A percentile compares a stretch with the other conserved stretches of the same genome.
Evolutionary conservation across 1,284 basidiomycete species (phyloP).

Genomic region (Cutaneotrichosporon sp.): DNA sequence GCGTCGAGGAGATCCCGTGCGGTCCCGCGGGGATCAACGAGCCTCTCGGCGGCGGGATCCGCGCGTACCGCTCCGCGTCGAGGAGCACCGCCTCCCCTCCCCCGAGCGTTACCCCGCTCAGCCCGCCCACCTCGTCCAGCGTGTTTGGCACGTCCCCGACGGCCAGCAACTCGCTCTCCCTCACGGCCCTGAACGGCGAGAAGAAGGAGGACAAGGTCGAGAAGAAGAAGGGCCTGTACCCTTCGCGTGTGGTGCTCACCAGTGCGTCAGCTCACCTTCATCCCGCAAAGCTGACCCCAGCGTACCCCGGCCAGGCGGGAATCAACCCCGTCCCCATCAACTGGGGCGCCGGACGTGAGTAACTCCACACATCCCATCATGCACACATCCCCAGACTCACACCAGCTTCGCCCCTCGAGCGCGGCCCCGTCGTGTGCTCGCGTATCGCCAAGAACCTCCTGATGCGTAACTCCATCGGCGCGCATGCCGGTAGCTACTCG

Average conservation of each 20-base stretch:
- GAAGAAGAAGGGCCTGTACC: slow-evolving; percentile 39
- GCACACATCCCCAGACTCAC: neutral
- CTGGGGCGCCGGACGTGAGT: slow-evolving; percentile 71
- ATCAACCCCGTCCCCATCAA: slow-evolving; percentile 73
- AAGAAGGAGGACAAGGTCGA: slow-evolving; percentile 14
- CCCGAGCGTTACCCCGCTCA: neutral
- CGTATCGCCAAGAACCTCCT: slow-evolving; percentile 83
- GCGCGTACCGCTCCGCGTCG: slow-evolving; percentile 19
- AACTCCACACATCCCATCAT: neutral
- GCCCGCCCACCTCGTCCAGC: neutral
- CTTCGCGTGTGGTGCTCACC: slow-evolving; percentile 42
- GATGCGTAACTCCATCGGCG: slow-evolving; percentile 88
- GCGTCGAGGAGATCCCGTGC: slow-evolving; percentile 22
- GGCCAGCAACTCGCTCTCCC: slow-evolving; percentile 10
- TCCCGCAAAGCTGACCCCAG: slow-evolving; percentile 54
- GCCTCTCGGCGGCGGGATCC: slow-evolving; percentile 15
- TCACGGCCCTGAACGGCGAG: slow-evolving; percentile 17
- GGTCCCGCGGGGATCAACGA: slow-evolving; percentile 16
- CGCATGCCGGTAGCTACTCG: slow-evolving; percentile 90
- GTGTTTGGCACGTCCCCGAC: slow-evolving; percentile 12
- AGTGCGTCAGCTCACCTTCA: slow-evolving; percentile 26
- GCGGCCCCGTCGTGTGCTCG: slow-evolving; percentile 88
- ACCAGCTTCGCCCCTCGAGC: slow-evolving; percentile 47
- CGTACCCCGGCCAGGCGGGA: slow-evolving; percentile 71
- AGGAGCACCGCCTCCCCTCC: slow-evolving; percentile 12